These are phyloP conservation scores for Achaetomium macrosporum DNA, from an alignment of 2,329 filamentous ascomycete species.

Conservation along the genomic window DNA sequence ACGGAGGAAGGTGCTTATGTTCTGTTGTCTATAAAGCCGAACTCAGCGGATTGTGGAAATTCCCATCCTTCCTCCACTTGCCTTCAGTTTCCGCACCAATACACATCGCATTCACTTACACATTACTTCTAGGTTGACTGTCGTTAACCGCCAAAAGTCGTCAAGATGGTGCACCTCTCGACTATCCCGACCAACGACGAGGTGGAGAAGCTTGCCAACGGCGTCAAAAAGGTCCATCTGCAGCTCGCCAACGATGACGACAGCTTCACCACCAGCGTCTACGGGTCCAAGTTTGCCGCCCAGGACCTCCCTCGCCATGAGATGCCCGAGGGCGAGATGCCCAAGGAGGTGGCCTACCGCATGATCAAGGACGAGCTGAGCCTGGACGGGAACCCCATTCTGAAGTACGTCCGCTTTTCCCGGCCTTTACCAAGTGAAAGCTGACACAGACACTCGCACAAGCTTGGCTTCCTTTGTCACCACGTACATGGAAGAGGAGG, in stretches of 20 bases:
- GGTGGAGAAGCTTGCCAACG: slow-evolving; percentile 27
- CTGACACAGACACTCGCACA: slow-evolving; percentile 3
- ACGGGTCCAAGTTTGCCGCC: slow-evolving; percentile 77
- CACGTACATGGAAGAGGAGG: slow-evolving; percentile 97
- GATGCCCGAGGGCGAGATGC: slow-evolving; percentile 90
- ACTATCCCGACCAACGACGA: slow-evolving; percentile 34
- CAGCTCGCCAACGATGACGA: slow-evolving; percentile 48
- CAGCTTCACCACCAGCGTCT: slow-evolving; percentile 71
- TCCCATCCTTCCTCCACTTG: background rate
- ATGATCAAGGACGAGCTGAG: slow-evolving; percentile 96
- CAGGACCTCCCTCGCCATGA: slow-evolving; percentile 74
- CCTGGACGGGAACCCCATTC: slow-evolving; percentile 83
- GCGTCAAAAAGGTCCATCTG: slow-evolving; percentile 39
- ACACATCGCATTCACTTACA: background rate
- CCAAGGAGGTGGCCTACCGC: slow-evolving; percentile 84
- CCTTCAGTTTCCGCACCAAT: background rate
- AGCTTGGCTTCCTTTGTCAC: slow-evolving; percentile 91
- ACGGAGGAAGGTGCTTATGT: background rate
- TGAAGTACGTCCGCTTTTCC: slow-evolving; percentile 53
- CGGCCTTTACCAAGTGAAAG: background rate
- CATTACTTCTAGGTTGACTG: background rate
- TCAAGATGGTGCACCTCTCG: slow-evolving; percentile 48
- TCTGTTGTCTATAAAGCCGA: background rate
- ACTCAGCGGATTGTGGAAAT: background rate
- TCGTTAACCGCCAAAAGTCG: background rate